Conservation (phyloP, 345 rosid species). For the Limnanthes douglasii region DNA sequence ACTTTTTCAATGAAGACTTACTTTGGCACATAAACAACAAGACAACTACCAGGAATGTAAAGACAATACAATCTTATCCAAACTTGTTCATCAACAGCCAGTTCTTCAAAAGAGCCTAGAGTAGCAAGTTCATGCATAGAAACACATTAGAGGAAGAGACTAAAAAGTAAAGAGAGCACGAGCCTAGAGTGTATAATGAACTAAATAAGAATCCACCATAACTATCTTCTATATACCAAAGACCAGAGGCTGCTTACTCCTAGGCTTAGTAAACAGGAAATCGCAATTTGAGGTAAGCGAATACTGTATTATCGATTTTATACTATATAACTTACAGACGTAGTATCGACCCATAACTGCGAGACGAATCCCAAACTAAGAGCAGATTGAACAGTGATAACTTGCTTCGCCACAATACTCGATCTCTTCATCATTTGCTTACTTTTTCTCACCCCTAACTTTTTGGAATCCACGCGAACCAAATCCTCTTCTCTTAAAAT, state of each 20-base stretch:
- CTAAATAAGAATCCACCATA: no score
- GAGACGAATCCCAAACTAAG: conserved; percentile 63
- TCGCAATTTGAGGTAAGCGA: no score
- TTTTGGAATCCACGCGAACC: conserved; percentile 6
- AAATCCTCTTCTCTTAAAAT: conserved; percentile 10
- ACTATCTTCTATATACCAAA: no score
- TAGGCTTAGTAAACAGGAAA: no score
- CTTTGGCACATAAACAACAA: neutral
- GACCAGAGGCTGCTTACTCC: no score
- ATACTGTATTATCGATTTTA: no score
- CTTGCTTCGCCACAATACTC: conserved; percentile 72
- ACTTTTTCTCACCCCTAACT: conserved; percentile 16
- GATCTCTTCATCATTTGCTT: conserved; percentile 43
- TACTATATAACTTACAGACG: conserved; percentile 39
- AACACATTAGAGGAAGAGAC: neutral
- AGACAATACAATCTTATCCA: no score
- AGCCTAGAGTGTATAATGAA: no score
- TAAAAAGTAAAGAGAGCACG: conserved; percentile 1
- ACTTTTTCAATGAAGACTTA: neutral
- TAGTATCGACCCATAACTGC: conserved; percentile 74
- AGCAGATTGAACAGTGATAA: conserved; percentile 62
- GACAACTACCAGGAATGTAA: neutral
- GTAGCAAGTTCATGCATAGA: neutral
- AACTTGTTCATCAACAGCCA: no score
- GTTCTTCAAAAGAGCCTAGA: neutral